Evolutionary conservation across 2,329 filamentous ascomycete species (phyloP).

Genomic region (Nemania diffusa): DNA sequence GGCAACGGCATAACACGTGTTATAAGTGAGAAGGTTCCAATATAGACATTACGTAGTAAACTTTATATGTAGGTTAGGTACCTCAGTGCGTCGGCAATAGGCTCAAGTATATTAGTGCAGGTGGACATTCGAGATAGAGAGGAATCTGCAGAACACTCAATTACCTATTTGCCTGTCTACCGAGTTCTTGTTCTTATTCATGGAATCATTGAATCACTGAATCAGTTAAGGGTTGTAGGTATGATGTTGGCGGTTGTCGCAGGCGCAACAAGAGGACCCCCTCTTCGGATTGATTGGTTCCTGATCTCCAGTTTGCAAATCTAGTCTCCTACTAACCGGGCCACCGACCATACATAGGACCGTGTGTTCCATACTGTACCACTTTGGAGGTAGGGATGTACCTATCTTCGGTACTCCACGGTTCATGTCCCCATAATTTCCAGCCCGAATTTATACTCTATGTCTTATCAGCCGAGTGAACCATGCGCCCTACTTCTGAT

Average conservation of each 20-base stretch:
- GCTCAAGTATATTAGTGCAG: too few species aligned
- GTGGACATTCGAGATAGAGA: too few species aligned
- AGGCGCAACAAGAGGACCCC: background rate
- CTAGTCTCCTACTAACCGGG: background rate
- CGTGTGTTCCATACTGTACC: background rate
- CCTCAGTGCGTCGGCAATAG: too few species aligned
- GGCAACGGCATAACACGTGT: conserved; percentile 30
- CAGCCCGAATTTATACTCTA: conserved; percentile 10
- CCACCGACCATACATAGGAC: background rate
- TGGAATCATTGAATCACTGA: too few species aligned
- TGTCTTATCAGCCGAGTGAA: conserved; percentile 33
- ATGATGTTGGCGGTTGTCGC: background rate
- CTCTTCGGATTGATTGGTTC: background rate
- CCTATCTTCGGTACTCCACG: background rate
- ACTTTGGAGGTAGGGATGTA: background rate
- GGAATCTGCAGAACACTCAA: too few species aligned
- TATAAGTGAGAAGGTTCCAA: conserved; percentile 6
- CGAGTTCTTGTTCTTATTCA: background rate
- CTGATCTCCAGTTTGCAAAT: background rate
- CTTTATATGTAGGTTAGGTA: too few species aligned
- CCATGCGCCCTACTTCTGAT: conserved; percentile 25
- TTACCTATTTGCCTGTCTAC: too few species aligned
- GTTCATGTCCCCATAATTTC: background rate
- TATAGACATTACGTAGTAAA: too few species aligned
- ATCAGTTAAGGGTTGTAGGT: background rate